Percentiles rank a stretch among this genome's conserved stretches.
Evolutionary conservation across 2,329 filamentous ascomycete species (phyloP).

Genomic region (Chrysoporthe puriensis): DNA sequence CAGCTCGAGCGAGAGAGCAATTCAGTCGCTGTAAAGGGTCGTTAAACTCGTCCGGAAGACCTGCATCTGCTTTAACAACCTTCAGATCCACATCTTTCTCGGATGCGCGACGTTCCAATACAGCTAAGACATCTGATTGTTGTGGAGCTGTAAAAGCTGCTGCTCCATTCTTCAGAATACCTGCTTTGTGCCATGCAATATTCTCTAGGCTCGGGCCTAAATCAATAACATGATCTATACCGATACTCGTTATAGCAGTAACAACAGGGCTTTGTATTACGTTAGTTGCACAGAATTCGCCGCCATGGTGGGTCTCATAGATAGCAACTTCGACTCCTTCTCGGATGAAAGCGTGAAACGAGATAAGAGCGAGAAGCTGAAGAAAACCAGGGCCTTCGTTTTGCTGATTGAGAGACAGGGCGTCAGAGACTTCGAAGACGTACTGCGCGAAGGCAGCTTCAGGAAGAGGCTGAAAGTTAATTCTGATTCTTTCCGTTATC

Average conservation of each 20-base stretch:
- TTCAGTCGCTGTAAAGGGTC: background rate
- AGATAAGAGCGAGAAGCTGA: constrained; percentile 85
- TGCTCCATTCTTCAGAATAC: constrained; percentile 74
- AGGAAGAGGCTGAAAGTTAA: constrained; percentile 72
- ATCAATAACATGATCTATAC: constrained; percentile 82
- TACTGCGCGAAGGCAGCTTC: constrained; percentile 72
- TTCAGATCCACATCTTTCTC: constrained; percentile 1
- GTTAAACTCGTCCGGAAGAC: background rate
- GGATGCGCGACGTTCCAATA: background rate
- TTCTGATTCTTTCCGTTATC: constrained; percentile 81
- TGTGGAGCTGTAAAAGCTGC: constrained; percentile 58
- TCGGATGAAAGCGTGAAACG: constrained; percentile 78
- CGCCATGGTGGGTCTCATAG: constrained; percentile 86
- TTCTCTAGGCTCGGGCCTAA: constrained; percentile 77
- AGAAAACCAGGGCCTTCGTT: constrained; percentile 81
- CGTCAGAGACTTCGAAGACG: constrained; percentile 85
- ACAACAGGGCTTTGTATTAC: constrained; percentile 67
- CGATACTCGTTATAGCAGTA: constrained; percentile 76
- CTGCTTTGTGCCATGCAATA: constrained; percentile 90
- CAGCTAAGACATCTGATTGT: background rate
- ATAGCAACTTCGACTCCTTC: constrained; percentile 79
- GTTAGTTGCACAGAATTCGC: constrained; percentile 92
- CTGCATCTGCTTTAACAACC: constrained; percentile 1
- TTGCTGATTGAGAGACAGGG: constrained; percentile 46
- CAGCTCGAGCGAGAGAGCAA: constrained; percentile 2